These are phyloP conservation scores for Poronia punctata DNA, from an alignment of 495 filamentous ascomycete genomes.

Conservation along the genomic window DNA sequence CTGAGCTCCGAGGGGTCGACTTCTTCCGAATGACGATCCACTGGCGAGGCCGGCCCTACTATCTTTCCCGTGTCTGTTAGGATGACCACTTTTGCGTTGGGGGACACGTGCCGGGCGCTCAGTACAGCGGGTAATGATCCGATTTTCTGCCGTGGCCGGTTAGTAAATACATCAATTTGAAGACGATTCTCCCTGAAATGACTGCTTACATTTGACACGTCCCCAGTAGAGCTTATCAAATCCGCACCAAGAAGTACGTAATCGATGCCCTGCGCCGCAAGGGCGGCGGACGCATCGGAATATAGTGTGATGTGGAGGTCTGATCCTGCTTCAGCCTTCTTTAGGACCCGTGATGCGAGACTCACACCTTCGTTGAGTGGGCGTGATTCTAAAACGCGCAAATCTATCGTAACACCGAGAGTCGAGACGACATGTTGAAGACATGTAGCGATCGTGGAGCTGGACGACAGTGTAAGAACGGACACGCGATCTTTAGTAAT, in stretches of 20 bases:
- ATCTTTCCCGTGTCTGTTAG: conserved; percentile 57
- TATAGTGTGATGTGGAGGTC: conserved; percentile 41
- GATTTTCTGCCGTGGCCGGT: conserved; percentile 41
- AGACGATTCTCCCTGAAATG: not conserved
- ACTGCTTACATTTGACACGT: conserved; percentile 47
- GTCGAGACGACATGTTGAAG: conserved; percentile 17
- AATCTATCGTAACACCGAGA: conserved; percentile 33
- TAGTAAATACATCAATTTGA: not conserved
- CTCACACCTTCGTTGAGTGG: conserved; percentile 59
- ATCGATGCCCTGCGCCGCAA: conserved; percentile 42
- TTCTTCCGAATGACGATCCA: conserved; percentile 39
- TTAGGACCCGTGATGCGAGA: conserved; percentile 42
- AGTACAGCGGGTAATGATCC: conserved; percentile 53
- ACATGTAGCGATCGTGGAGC: conserved; percentile 48
- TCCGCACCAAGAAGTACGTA: conserved; percentile 58
- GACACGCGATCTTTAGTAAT: conserved; percentile 25
- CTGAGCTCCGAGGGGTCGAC: conserved; percentile 43
- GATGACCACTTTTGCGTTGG: conserved; percentile 42
- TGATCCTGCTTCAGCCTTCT: conserved; percentile 19
- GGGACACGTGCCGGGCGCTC: conserved; percentile 38
- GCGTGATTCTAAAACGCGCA: conserved; percentile 58
- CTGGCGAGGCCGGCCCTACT: conserved; percentile 30
- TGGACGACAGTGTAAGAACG: conserved; percentile 53
- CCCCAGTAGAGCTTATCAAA: conserved; percentile 46
- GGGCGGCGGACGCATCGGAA: conserved; percentile 54